Evolutionary conservation across 495 filamentous ascomycete species (phyloP), one percentile per base, ranked within the genome.

Genomic region (Penicillium coffeae): DNA sequence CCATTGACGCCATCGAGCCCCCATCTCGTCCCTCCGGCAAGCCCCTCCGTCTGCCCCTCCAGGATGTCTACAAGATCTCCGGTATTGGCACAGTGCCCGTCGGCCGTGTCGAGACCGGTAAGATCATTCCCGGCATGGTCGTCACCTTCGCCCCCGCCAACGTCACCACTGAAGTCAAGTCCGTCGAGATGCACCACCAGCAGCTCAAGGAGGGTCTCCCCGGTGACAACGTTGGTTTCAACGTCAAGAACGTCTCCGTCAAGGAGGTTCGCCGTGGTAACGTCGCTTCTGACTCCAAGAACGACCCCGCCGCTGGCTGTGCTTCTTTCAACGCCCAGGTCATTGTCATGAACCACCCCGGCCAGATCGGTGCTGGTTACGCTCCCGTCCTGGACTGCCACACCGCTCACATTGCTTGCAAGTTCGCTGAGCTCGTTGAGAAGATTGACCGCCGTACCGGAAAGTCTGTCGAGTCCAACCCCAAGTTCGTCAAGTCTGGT

Each of bases 221-320:
- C 60, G 93, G 93, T 79, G 93, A 98, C 85, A 98, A 98, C 79
- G 93, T 98, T 69, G 93, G 93, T 63, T 98, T 98, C 90, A 98
- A 98, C 87, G 94, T 98, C 79, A 96, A 96, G 92, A 98, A 98
- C 93, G 93, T 98, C 64, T 97, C 93, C 71, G 94, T 98, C 79
- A 98, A 98, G 89, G 93, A 98, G 74, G 95, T 98, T 70, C 93
- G 93, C 77, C 93, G 93, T 92, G 93, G 93, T 73, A 98, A 97
- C 83, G 94, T 98, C 69, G 89, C 89, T 67, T 88, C 89, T 84
- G 93, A 98, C 86, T 90, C 89, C 82, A 98, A 98, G 90, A 95
- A 93, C 82, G 94, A 98, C 83, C 93, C 93, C 61, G 88, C 93
- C 61, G 76, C 78, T 66, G 93, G 80, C 66, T 78, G 77, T 63